Evolutionary conservation across 495 filamentous ascomycete species (phyloP).

Genomic region (Lentithecium fluviatile): DNA sequence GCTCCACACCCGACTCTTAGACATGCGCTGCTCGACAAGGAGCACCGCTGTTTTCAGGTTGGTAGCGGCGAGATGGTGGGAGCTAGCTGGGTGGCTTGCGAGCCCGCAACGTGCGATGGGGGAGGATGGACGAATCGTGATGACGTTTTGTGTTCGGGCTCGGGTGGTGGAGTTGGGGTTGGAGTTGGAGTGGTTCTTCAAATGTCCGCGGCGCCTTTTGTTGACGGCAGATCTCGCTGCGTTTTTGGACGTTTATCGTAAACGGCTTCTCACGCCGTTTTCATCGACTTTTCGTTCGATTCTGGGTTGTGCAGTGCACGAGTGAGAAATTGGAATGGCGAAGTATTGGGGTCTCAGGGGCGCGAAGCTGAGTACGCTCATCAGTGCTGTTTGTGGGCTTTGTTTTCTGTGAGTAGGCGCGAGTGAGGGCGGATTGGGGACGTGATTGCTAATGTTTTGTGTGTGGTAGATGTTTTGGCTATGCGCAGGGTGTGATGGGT

Average conservation of each 20-base stretch:
- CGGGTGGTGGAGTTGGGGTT: too few relatives aligned
- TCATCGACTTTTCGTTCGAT: not conserved
- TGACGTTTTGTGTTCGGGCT: too few relatives aligned
- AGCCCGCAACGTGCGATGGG: too few relatives aligned
- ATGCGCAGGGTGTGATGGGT: conserved; percentile 12
- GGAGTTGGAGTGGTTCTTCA: too few relatives aligned
- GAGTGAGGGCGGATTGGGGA: not conserved
- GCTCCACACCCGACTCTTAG: not conserved
- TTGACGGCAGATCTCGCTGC: too few relatives aligned
- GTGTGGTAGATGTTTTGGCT: conserved; percentile 10
- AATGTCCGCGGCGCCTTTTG: too few relatives aligned
- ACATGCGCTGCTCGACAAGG: not conserved
- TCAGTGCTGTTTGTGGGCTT: conserved; percentile 4
- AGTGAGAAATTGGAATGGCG: not conserved
- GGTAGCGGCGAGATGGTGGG: too few relatives aligned
- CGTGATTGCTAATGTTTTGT: not conserved
- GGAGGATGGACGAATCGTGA: too few relatives aligned
- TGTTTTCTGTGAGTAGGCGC: conserved; percentile 8
- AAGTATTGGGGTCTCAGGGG: not conserved
- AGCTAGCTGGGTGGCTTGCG: too few relatives aligned
- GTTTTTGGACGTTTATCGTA: too few relatives aligned
- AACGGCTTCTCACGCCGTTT: not conserved
- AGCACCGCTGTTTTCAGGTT: not conserved
- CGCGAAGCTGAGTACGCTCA: not conserved
- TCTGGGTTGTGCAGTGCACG: not conserved